Evolutionary conservation across 2,329 filamentous ascomycete species (phyloP).

Genomic region (Nigrospora oryzae): DNA sequence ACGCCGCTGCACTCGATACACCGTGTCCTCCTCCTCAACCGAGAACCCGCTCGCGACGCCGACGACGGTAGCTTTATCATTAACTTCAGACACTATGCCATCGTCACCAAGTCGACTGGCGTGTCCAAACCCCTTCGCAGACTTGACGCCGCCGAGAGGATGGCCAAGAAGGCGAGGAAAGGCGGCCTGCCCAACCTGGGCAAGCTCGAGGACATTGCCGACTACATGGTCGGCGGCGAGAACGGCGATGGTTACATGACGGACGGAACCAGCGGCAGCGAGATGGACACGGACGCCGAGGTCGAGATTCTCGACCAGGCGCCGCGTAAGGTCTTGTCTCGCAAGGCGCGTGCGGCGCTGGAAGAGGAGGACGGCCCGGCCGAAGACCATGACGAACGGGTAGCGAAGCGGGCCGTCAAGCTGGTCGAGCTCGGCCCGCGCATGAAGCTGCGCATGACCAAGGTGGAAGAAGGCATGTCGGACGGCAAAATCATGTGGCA

Average conservation of each 20-base stretch:
- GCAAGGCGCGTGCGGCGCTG: conserved; percentile 38
- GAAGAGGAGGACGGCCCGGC: conserved; percentile 31
- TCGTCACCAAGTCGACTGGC: conserved; percentile 79
- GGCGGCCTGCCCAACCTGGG: conserved; percentile 79
- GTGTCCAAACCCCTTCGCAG: conserved; percentile 77
- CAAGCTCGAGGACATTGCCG: conserved; percentile 84
- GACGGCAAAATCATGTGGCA: conserved; percentile 95
- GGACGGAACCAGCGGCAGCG: conserved; percentile 77
- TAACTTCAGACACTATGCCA: conserved; percentile 89
- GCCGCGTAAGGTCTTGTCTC: conserved; percentile 50
- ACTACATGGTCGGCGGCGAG: conserved; percentile 84
- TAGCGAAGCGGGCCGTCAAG: conserved; percentile 84
- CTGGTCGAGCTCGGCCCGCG: conserved; percentile 86
- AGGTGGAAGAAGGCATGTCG: conserved; percentile 92
- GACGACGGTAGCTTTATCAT: conserved; percentile 69
- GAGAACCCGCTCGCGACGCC: conserved; percentile 48
- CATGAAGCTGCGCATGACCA: conserved; percentile 81
- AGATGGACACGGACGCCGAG: conserved; percentile 89
- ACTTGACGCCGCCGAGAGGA: conserved; percentile 77
- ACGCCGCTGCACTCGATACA: conserved; percentile 90
- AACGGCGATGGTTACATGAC: conserved; percentile 76
- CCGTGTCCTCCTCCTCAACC: conserved; percentile 81
- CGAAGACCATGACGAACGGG: conserved; percentile 37
- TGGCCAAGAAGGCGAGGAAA: conserved; percentile 55
- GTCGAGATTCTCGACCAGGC: conserved; percentile 71